These are phyloP conservation scores for Auxenochlorella pyrenoidosa DNA, from an alignment of 139 green algal genomes.

Conservation along the genomic window DNA sequence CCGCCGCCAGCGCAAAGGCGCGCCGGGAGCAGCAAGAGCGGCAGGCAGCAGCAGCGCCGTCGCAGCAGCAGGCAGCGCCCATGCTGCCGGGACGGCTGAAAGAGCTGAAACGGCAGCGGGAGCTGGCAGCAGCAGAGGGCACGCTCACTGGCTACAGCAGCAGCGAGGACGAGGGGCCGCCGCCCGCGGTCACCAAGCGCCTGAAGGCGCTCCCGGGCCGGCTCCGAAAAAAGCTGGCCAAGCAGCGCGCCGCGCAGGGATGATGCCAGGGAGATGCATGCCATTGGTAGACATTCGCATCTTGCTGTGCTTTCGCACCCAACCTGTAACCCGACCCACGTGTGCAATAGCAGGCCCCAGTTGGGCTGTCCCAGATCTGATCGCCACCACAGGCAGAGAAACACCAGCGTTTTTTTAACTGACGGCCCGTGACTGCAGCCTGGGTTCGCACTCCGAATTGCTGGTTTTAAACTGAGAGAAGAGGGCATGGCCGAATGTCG, in stretches of 20 bases:
- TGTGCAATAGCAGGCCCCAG: too few species aligned
- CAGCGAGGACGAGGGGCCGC: slow-evolving; percentile 26
- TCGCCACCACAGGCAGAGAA: too few species aligned
- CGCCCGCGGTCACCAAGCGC: neutral
- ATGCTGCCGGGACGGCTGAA: slow-evolving; percentile 32
- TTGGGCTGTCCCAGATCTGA: too few species aligned
- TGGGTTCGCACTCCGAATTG: neutral
- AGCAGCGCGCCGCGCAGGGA: neutral
- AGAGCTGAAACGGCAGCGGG: slow-evolving; percentile 32
- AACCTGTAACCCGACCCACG: too few species aligned
- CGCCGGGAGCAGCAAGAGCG: slow-evolving; percentile 8
- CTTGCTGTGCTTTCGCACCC: too few species aligned
- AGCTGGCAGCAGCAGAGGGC: neutral
- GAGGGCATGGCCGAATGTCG: neutral
- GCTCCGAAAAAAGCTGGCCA: slow-evolving; percentile 77
- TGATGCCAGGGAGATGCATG: neutral
- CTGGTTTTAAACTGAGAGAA: neutral
- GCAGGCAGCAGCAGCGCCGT: neutral
- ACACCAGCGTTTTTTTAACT: neutral
- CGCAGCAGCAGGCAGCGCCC: neutral
- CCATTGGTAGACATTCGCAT: too few species aligned
- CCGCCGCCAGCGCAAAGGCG: neutral
- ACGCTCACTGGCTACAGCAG: neutral
- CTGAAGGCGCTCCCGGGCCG: slow-evolving; percentile 69
- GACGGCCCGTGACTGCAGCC: too few species aligned